These are phyloP conservation scores for Fraxinus quadrangulata DNA, from an alignment of 257 asterid genomes.

Conservation along the genomic window DNA sequence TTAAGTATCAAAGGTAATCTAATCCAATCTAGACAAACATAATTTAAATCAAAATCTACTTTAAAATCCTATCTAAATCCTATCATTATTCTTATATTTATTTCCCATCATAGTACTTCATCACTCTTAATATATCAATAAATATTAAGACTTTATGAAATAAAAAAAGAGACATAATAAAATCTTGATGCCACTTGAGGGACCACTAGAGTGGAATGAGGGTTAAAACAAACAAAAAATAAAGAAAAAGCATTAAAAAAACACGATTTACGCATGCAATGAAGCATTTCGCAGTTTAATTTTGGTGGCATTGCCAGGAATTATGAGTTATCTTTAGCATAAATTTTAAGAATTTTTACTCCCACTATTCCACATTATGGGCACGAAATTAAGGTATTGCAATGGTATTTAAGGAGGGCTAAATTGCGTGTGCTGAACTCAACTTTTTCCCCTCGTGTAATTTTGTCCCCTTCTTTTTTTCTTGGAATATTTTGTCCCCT, in stretches of 20 bases:
- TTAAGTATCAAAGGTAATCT: too few relatives aligned
- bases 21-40: too few relatives aligned
- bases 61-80: too few relatives aligned
- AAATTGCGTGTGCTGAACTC: background rate
- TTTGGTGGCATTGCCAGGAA: background rate
- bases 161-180: conserved; percentile 5
- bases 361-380: background rate
- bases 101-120: background rate
- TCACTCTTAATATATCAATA: background rate
- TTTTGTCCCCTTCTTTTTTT: background rate
- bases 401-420: background rate
- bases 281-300: background rate
- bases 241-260: background rate
- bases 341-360: background rate
- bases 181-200: background rate
- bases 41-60: too few relatives aligned
- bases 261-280: background rate
- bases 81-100: too few relatives aligned
- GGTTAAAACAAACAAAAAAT: background rate
- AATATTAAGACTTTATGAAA: background rate
- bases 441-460: background rate
- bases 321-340: background rate
- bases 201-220: background rate
- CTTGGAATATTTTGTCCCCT: background rate
- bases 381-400: background rate